phyloP scores from a whole-genome alignment of 83 land plant genomes.

The Picea abies region DNA sequence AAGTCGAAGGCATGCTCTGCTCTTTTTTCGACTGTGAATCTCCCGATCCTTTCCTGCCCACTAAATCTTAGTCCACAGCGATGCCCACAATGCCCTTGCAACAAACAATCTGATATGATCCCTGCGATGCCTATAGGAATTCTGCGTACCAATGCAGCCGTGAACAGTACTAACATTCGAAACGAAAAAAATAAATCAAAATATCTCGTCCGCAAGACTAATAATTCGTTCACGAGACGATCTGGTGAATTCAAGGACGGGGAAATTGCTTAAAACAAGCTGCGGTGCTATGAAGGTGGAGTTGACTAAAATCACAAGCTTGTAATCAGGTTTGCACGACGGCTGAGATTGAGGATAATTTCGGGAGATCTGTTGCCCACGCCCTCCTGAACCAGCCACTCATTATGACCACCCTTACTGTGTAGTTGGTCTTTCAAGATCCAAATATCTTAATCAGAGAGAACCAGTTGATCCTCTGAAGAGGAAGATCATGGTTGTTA shows the following conservation, averaged over 20 bases:
- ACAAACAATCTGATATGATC: background rate
- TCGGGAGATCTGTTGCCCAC: conserved; percentile 1
- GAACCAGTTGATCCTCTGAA: no score
- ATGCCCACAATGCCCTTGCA: background rate
- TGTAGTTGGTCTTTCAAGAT: no score
- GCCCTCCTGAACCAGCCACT: no score
- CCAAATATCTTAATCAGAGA: no score
- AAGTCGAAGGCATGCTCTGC: background rate
- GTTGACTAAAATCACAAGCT: background rate
- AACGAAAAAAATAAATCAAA: no score
- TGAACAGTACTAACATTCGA: background rate
- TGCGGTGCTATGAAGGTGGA: no score
- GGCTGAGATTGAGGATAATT: background rate
- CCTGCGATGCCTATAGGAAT: no score
- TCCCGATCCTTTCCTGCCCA: background rate
- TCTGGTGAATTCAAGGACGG: background rate
- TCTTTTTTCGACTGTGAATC: background rate
- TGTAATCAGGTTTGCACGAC: background rate
- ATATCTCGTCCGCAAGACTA: no score
- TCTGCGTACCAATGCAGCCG: background rate
- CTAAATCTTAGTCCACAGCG: background rate
- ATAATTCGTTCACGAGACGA: background rate
- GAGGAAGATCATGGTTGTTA: no score
- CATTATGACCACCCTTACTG: no score
- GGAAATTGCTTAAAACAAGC: background rate